Evolutionary conservation across 2,329 filamentous ascomycete genomes (phyloP).

Genomic region (Stachybotrys elegans): DNA sequence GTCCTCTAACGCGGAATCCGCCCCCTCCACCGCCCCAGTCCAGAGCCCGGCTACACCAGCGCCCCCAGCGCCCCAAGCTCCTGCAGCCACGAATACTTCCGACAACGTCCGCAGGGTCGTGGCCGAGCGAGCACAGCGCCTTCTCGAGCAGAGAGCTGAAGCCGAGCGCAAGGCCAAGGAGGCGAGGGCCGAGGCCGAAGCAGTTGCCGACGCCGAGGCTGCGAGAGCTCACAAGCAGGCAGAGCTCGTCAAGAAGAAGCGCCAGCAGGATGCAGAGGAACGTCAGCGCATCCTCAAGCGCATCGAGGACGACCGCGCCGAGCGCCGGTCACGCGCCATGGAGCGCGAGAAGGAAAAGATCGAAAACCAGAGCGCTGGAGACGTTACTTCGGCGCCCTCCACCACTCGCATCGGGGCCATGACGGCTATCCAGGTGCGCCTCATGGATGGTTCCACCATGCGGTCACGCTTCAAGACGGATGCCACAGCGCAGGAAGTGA

Average conservation of each 20-base stretch:
- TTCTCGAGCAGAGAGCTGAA: constrained; percentile 36
- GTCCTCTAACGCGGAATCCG: constrained; percentile 10
- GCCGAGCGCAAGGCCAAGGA: constrained; percentile 40
- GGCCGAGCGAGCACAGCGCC: constrained; percentile 43
- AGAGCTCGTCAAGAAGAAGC: constrained; percentile 55
- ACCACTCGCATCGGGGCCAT: constrained; percentile 21
- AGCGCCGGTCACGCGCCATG: constrained; percentile 54
- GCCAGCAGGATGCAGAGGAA: constrained; percentile 63
- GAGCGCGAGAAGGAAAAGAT: constrained; percentile 38
- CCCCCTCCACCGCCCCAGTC: constrained; percentile 10
- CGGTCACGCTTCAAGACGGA: constrained; percentile 64
- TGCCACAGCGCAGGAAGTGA: constrained; percentile 62
- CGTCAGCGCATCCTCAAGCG: constrained; percentile 65
- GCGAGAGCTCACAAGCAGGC: constrained; percentile 40
- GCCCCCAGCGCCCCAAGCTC: constrained; percentile 12
- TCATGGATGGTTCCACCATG: constrained; percentile 80
- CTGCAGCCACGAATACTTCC: constrained; percentile 20
- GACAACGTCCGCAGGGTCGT: constrained; percentile 34
- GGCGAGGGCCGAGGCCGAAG: constrained; percentile 34
- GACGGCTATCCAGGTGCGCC: constrained; percentile 66
- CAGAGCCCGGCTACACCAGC: constrained; percentile 12
- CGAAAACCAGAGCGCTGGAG: constrained; percentile 20
- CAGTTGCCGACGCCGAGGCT: constrained; percentile 23
- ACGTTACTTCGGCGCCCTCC: constrained; percentile 22
- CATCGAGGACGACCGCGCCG: constrained; percentile 72